phyloP scores from a whole-genome alignment of 1,284 basidiomycete genomes.

The Sporisorium reilianum region DNA sequence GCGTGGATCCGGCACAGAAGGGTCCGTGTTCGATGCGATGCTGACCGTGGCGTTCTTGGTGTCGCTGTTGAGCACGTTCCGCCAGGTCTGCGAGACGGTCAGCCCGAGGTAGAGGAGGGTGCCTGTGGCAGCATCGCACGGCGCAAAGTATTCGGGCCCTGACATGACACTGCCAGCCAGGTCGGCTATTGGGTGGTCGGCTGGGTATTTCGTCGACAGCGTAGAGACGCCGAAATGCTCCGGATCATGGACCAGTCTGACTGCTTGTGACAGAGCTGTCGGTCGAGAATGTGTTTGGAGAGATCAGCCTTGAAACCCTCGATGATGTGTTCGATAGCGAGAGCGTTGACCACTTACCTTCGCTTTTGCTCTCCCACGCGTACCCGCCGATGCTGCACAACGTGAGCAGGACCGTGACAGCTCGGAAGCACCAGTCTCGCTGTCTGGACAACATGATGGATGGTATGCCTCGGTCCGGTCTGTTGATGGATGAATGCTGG shows the following conservation, averaged over 20 bases:
- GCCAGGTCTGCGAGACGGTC: slow-evolving; percentile 66
- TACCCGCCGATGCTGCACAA: not conserved
- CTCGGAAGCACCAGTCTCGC: not conserved
- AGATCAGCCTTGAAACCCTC: not conserved
- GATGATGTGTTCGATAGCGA: not conserved
- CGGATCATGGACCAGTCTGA: slow-evolving; percentile 39
- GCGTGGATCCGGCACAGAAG: slow-evolving; percentile 52
- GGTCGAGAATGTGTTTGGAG: too few species aligned
- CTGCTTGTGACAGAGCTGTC: slow-evolving; percentile 37
- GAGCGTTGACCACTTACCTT: slow-evolving; percentile 4
- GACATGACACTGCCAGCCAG: slow-evolving; percentile 43
- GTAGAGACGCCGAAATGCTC: slow-evolving; percentile 55
- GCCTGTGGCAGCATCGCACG: slow-evolving; percentile 54
- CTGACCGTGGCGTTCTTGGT: slow-evolving; percentile 54
- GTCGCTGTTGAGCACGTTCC: slow-evolving; percentile 51
- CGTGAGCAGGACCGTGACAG: not conserved
- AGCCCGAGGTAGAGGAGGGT: slow-evolving; percentile 65
- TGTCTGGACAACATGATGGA: slow-evolving; percentile 1
- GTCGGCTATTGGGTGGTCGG: slow-evolving; percentile 28
- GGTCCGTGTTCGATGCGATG: slow-evolving; percentile 56
- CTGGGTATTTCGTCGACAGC: slow-evolving; percentile 51
- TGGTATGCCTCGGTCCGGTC: not conserved
- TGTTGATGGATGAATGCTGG: not conserved
- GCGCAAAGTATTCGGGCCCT: slow-evolving; percentile 66
- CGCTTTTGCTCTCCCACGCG: slow-evolving; percentile 30